Percentiles rank a stretch among this genome's conserved stretches.
phyloP scores from a whole-genome alignment of 495 filamentous ascomycete genomes.

The Tuber melanosporum region DNA sequence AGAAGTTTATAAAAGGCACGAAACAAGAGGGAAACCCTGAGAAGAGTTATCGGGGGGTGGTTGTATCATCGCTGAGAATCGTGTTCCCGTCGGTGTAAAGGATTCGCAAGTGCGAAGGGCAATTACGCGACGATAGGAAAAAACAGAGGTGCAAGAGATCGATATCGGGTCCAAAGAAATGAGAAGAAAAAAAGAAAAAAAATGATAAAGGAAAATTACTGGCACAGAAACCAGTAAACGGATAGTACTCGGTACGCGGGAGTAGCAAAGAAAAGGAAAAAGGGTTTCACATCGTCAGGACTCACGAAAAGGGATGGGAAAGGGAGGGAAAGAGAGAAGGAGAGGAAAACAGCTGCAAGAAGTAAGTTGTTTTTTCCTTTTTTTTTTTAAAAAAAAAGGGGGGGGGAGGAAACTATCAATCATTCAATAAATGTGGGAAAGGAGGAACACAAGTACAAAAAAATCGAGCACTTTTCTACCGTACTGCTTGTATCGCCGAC shows the following conservation, averaged over 20 bases:
- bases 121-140: conserved; percentile 15
- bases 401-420: neutral
- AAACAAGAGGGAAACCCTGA: conserved; percentile 2
- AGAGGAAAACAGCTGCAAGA: conserved; percentile 8
- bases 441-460: conserved; percentile 25
- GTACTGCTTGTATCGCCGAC: conserved; percentile 33
- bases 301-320: neutral
- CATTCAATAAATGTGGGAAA: conserved; percentile 13
- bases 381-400: neutral
- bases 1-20: conserved; percentile 2
- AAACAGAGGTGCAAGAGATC: conserved; percentile 32
- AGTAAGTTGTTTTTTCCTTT: neutral
- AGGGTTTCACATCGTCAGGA: neutral
- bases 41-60: neutral
- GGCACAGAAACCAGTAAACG: neutral
- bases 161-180: neutral
- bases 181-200: neutral
- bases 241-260: neutral
- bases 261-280: neutral
- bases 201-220: neutral
- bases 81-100: neutral
- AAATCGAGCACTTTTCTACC: conserved; percentile 20
- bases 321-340: neutral
- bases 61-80: neutral
- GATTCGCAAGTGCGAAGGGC: conserved; percentile 6